Percentiles rank a stretch among this genome's conserved stretches.
These are phyloP conservation scores for Triadica sebifera DNA, from an alignment of 345 rosid genomes.

Conservation along the genomic window DNA sequence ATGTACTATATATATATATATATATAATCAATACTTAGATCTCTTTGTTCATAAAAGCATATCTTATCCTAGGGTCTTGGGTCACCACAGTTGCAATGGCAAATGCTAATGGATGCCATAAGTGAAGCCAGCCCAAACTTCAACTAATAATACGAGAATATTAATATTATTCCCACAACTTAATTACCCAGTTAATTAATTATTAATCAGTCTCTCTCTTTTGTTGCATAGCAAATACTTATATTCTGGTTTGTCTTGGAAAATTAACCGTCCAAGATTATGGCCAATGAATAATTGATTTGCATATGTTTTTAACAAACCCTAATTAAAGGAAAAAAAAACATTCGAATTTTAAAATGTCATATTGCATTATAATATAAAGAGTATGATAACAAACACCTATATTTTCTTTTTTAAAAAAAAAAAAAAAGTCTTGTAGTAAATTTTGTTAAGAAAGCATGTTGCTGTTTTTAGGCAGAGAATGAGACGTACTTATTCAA, in stretches of 20 bases:
- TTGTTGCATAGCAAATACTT: no score
- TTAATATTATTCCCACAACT: not conserved
- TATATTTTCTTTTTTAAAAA: no score
- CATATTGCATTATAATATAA: no score
- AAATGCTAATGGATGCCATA: constrained; percentile 45
- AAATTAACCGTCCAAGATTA: not conserved
- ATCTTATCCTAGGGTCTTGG: constrained; percentile 34
- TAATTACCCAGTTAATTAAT: not conserved
- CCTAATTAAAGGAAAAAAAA: no score
- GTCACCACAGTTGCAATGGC: not conserved
- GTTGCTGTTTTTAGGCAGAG: no score
- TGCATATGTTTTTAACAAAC: not conserved
- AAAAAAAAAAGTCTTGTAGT: no score
- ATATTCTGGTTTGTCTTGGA: not conserved
- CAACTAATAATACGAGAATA: constrained; percentile 11
- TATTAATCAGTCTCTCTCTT: not conserved
- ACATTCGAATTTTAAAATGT: no score
- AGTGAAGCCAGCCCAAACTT: constrained; percentile 29
- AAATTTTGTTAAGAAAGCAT: no score
- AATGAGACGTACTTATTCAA: not conserved
- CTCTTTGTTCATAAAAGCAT: constrained; percentile 13
- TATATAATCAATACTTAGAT: constrained; percentile 31
- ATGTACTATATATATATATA: no score
- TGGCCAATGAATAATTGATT: constrained; percentile 2
- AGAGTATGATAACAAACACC: no score